Evolutionary conservation across 192 early-diverging fungal species (phyloP), one percentile per base, ranked within the genome.

Genomic region (Linderina pennispora): DNA sequence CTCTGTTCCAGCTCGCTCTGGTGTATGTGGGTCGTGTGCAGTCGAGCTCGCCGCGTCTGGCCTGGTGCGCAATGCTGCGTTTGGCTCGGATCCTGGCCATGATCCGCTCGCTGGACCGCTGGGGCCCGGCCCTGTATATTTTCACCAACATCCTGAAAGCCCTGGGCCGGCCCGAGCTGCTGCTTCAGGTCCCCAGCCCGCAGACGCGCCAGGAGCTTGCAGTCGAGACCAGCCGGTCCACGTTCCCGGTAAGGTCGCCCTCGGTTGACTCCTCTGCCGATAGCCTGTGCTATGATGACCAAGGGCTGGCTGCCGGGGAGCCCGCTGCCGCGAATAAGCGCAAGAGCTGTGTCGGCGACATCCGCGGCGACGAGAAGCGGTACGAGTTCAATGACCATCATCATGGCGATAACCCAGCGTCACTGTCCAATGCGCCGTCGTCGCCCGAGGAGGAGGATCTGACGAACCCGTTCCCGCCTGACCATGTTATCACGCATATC

Each of bases 121-220:
- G 68, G 68, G 68, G 61, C 8, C 68, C 68, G 5, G 68, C 68
- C 31, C 46, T 72, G 45, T 72, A 72, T 24, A 72, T 64, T 20
- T 72, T 72, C 35, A 72, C 68, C 36, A 72, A 72, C 38, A 72
- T 72, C n/a, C 53, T 72, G 33, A 72, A 72, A 53, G 68, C 68
- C 19, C 61, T 72, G 17, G 68, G 68, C 6, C 68, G 61, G 14
- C 68, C 68, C 0, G 68, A 64, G 25, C 53, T 72, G 10, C 43
- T 60, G 8, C 45, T 72, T 10, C 61, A 56, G 5, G 15, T 48
- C 8, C 68, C 68, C 31, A 72, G 61, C 22, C 68, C 68, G 5
- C 51, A 72, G 5, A 60, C 56, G 4, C 48, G 61, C 4, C 56
- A 55, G 0, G 43, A 56, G 49, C 53, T 64, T 31, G 39, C 49